These are phyloP conservation scores for Rosellinia necatrix DNA, from an alignment of 2,329 filamentous ascomycete genomes.

Conservation along the genomic window DNA sequence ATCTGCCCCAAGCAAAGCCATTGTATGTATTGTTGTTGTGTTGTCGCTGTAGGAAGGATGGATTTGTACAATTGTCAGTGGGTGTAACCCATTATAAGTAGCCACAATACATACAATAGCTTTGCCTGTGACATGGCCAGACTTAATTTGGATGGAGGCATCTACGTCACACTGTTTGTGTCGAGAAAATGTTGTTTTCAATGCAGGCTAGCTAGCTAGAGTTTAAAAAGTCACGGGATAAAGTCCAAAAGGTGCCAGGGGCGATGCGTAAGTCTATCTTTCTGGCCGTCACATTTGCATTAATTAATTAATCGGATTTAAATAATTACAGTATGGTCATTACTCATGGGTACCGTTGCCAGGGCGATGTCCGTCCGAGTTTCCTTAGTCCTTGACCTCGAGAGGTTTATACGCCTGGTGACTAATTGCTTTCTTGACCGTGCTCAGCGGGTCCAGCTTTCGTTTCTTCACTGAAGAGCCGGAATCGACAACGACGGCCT, in stretches of 20 bases:
- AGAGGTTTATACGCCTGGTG: slow-evolving; percentile 62
- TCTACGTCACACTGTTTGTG: no score
- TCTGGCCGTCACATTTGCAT: background rate
- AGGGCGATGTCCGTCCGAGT: background rate
- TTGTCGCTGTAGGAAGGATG: no score
- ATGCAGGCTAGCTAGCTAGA: no score
- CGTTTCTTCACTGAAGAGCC: slow-evolving; percentile 42
- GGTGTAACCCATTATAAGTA: no score
- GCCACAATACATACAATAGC: no score
- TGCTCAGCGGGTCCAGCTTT: slow-evolving; percentile 49
- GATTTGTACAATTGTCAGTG: no score
- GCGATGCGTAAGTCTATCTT: background rate
- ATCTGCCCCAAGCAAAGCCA: no score
- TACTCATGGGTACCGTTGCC: background rate
- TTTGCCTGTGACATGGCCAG: no score
- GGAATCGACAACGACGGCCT: slow-evolving; percentile 45
- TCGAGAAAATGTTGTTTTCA: no score
- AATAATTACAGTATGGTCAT: background rate
- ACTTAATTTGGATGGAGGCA: no score
- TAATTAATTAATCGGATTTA: background rate
- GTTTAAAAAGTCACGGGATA: no score
- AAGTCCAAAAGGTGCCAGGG: background rate
- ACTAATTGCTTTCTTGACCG: slow-evolving; percentile 55
- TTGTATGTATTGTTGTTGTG: no score
- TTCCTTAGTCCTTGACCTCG: slow-evolving; percentile 54